Percentiles rank a stretch among this genome's conserved stretches.
These are phyloP conservation scores for Candida rishiriensis DNA, from an alignment of 805 yeast genomes.

Conservation along the genomic window DNA sequence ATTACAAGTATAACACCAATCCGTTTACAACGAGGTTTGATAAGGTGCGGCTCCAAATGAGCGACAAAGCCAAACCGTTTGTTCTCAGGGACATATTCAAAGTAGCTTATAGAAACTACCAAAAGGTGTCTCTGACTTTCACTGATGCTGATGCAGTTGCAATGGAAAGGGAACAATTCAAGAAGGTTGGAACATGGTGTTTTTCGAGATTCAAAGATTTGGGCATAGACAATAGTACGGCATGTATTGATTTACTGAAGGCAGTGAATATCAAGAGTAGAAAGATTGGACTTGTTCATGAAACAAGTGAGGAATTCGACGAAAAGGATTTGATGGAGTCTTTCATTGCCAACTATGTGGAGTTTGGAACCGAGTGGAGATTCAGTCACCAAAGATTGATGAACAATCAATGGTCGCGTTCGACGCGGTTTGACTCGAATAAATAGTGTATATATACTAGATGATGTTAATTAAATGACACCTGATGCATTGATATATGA, in stretches of 20 bases:
- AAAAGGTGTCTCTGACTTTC: conserved; percentile 5
- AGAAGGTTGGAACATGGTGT: conserved; percentile 22
- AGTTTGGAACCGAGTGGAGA: too few species aligned
- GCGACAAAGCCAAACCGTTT: conserved; percentile 11
- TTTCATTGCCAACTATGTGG: too few species aligned
- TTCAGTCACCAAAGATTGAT: too few species aligned
- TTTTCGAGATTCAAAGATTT: conserved; percentile 11
- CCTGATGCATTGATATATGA: too few species aligned
- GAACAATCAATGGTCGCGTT: too few species aligned
- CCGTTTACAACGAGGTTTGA: conserved; percentile 26
- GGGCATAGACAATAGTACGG: conserved; percentile 11
- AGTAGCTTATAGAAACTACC: conserved; percentile 15
- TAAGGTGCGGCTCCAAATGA: conserved; percentile 19
- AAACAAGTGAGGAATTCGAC: too few species aligned
- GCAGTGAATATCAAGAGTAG: conserved; percentile 13
- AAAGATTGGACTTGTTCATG: conserved; percentile 1
- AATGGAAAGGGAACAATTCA: conserved; percentile 9
- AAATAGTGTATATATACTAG: too few species aligned
- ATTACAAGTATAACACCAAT: conserved; percentile 16
- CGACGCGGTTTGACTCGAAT: too few species aligned
- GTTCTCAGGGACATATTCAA: conserved; percentile 27
- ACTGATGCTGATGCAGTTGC: conserved; percentile 7
- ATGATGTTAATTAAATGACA: too few species aligned
- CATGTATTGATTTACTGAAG: conserved; percentile 18
- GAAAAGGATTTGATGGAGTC: too few species aligned